Base-by-base conservation (phyloP, 352 stramenopile genomes). In the Pythium brachiatum region DNA sequence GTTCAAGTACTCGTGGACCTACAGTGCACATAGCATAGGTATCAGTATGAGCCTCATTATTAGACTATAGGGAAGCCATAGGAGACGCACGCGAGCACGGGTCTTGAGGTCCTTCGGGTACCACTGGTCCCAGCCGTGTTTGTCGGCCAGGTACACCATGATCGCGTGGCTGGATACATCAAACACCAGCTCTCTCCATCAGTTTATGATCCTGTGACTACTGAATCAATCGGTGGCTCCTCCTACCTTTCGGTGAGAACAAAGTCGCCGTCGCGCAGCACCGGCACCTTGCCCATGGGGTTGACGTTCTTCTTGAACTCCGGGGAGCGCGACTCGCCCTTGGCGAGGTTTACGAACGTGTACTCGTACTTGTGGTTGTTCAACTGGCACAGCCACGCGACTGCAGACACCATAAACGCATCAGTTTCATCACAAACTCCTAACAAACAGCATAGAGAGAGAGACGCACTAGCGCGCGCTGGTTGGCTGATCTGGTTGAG, bases 1-100 rank as follows among this genome's bases (percentile, higher is more conserved):
- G 69, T 90, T 78, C 65, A 76, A 85, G 73, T 90, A 90, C 72
- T 90, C 81, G 53, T 89, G 68, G 66, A 90, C 89, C 79, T 90
- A 55, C 21, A 27, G 53, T 1, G 5, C 52, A 31, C 15, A 23
- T 34, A 54, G n/a, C 6, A 2, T 38, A 43, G 15, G 31, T n/a
- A 36, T 62, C 13, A 53, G 23, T 11, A 21, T 47, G n/a, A 23
- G 20, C 4, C 36, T n/a, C 15, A 27, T 26, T 29, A 21, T 38
- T 27, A 2, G 0, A n/a, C 8, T 15, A 20, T 46, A 15, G 48
- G 44, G 12, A 16, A 32, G 16, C 7, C 13, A 44, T 21, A 44
- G 36, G 21, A 3, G 1, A 20, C 36, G 5, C 12, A 89, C 79
- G 7, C 79, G 75, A 74, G 80, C 80, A 34, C 80, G 76, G 41